Conservation (phyloP, 192 early-diverging fungal genomes). For the Phlyctochytrium bullatum region DNA sequence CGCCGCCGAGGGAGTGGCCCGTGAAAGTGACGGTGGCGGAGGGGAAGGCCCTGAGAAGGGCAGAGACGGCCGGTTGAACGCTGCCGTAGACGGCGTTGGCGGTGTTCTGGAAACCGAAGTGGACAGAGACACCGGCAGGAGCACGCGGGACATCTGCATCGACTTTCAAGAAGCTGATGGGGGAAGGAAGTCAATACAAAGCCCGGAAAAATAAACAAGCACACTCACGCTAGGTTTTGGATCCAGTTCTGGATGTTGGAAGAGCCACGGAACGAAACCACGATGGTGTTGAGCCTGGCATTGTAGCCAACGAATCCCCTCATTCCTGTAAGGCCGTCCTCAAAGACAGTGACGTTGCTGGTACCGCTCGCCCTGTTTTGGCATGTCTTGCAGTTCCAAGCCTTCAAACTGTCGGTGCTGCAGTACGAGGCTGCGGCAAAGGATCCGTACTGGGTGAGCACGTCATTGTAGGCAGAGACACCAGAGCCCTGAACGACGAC, state of each 20-base stretch:
- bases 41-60: constrained; percentile 1
- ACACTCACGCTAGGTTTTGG: constrained; percentile 11
- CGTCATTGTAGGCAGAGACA: background rate
- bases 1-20: constrained; percentile 23
- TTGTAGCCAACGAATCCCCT: constrained; percentile 5
- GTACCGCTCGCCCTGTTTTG: background rate
- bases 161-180: background rate
- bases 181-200: background rate
- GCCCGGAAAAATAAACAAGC: background rate
- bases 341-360: background rate
- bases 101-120: constrained; percentile 17
- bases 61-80: background rate
- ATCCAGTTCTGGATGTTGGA: constrained; percentile 19
- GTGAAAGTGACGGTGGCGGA: constrained; percentile 2
- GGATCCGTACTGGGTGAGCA: background rate
- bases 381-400: background rate
- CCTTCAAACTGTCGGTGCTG: background rate
- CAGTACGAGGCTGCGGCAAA: background rate
- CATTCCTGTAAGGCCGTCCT: background rate
- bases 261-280: constrained; percentile 17
- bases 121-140: constrained; percentile 14
- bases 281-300: constrained; percentile 2
- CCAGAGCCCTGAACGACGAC: background rate
- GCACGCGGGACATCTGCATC: constrained; percentile 5
- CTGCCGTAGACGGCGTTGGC: background rate